These are phyloP conservation scores for Tephrocybe sp. DNA, from an alignment of 768 basidiomycete species.

Conservation along the genomic window DNA sequence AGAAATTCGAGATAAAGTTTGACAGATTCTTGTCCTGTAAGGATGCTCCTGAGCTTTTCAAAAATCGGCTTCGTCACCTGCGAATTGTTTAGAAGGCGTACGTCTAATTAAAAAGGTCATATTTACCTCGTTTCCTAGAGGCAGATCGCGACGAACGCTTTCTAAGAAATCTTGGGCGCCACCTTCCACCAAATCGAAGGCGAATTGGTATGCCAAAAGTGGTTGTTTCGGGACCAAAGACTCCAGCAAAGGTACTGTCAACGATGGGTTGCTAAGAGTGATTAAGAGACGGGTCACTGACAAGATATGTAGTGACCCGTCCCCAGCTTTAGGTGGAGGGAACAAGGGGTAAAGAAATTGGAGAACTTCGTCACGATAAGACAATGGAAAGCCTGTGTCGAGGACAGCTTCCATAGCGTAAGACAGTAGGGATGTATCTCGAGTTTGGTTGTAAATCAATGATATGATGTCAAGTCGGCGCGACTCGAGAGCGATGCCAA, in stretches of 20 bases:
- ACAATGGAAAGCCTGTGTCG: conserved; percentile 84
- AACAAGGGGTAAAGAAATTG: conserved; percentile 84
- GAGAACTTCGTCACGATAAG: conserved; percentile 80
- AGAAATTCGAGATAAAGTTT: conserved; percentile 95
- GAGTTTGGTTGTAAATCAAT: conserved; percentile 66
- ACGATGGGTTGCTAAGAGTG: conserved; percentile 77
- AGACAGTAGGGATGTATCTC: conserved; percentile 75
- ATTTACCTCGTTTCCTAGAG: conserved; percentile 62
- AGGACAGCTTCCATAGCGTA: conserved; percentile 93
- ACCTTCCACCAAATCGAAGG: conserved; percentile 93
- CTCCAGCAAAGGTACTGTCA: conserved; percentile 71
- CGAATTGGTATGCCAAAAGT: conserved; percentile 89
- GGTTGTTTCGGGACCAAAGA: conserved; percentile 70
- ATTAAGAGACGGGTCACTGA: conserved; percentile 87
- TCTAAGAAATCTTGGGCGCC: conserved; percentile 92
- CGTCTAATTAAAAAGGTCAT: conserved; percentile 1
- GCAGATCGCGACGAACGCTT: conserved; percentile 64
- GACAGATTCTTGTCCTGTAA: conserved; percentile 89
- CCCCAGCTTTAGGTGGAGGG: conserved; percentile 67
- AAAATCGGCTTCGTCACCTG: conserved; percentile 62
- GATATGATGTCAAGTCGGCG: conserved; percentile 85
- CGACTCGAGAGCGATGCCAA: conserved; percentile 94
- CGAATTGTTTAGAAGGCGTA: conserved; percentile 3
- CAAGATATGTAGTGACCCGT: conserved; percentile 73
- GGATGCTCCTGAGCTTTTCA: conserved; percentile 76